Evolutionary conservation across 805 yeast species (phyloP), one percentile per base, ranked within the genome.

Genomic region (Hanseniaspora thailandica): DNA sequence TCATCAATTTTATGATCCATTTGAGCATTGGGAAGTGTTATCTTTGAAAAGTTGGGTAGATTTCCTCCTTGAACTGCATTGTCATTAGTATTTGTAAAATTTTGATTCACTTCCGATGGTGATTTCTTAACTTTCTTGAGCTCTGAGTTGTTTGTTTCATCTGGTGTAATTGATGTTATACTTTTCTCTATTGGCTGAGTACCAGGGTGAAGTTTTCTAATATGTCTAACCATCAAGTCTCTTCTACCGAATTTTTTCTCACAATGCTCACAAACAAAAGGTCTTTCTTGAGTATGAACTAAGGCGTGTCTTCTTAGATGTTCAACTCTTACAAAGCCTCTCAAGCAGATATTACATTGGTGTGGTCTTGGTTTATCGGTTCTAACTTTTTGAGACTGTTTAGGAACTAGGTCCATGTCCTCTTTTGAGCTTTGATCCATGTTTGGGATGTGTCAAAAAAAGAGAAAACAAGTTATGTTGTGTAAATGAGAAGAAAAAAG

Each of bases 311-410:
- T 80, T 66, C 86, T 88, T 62, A 93, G 74, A 68, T 90, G 98
- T 67, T 90, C 98, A 47, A 86, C 74, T 52, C 98, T 76, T 1
- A 97, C 98, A 75, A 93, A 93, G 2, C 95, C 95, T 56, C 98
- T 75, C 1, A 97, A 86, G 65, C 98, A 93, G 4, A 86, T 83
- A 2, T 83, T 68, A 66, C 98, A 93, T 10, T 86, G 75, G 63
- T 86, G 95, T 1, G 97, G 97, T 55, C 97, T 74, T 13, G 97
- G 97, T 64, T 88, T 88, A 62, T 87, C 94, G 0, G 96, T 86
- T 66, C 86, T 86, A 63, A 86, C 83, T 55, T 81, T 75, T 44
- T 86, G 82, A 4, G 94, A 81, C 64, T 88, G 87, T 60, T 84
- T 82, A 25, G 96, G 96, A 43, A 87, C 86, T 10, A 47, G 19